A percentile compares a stretch with the other conserved stretches of the same genome.
Conservation (phyloP, 148 eudicot genomes). For the Chenopodium album region DNA sequence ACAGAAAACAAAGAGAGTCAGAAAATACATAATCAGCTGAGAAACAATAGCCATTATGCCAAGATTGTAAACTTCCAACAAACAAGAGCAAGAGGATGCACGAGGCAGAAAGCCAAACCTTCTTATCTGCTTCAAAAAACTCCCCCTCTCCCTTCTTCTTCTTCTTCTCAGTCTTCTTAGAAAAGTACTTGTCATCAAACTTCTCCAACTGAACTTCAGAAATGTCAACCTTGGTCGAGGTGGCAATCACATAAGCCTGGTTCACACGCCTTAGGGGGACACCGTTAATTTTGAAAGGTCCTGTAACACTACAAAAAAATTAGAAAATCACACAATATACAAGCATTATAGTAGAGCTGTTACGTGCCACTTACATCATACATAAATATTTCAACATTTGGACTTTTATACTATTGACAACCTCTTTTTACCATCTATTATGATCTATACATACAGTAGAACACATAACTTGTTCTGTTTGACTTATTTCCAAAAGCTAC, state of each 20-base stretch:
- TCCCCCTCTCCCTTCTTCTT: constrained; percentile 53
- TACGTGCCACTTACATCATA: too few species aligned
- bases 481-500: too few species aligned
- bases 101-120: constrained; percentile 30
- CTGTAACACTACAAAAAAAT: constrained; percentile 21
- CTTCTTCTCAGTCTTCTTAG: constrained; percentile 55
- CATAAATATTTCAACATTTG: too few species aligned
- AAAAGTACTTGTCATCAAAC: constrained; percentile 59
- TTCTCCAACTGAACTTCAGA: constrained; percentile 43
- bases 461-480: too few species aligned
- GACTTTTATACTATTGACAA: too few species aligned
- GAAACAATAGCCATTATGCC: too few species aligned
- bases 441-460: too few species aligned
- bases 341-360: too few species aligned
- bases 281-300: constrained; percentile 55
- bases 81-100: too few species aligned
- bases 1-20: neutral
- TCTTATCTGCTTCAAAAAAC: constrained; percentile 58
- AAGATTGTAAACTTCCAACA: too few species aligned
- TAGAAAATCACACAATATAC: neutral
- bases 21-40: neutral
- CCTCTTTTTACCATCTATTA: too few species aligned
- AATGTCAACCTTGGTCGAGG: constrained; percentile 56
- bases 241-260: constrained; percentile 58
- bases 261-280: constrained; percentile 61